Base-by-base conservation (phyloP, 345 rosid species). In the Eucalyptus polyanthemos region DNA sequence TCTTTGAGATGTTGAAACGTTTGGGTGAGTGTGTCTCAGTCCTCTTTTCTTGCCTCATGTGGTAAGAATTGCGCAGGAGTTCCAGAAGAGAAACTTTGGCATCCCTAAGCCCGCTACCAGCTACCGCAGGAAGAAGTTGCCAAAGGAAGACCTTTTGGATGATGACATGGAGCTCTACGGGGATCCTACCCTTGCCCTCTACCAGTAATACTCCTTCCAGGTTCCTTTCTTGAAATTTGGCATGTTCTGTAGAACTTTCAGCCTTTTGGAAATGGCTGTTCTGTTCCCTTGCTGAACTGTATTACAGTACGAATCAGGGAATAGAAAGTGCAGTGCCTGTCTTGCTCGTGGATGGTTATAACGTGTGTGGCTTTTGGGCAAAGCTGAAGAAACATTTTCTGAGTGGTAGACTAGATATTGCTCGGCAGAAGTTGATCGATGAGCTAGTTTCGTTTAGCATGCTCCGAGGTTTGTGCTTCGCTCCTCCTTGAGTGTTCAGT, bases 271-370 rank as follows among this genome's bases (percentile, higher is more conserved):
- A 49, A 86, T 86, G 87, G 87, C 53, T 86, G 85, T 81, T 42
- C 62, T 87, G 49, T 86, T 67, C 42, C 31, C 88, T 91, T 90
- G 90, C 89, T 90, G 92, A 92, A 92, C 88, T 88, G 91, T 90
- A 91, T 92, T 91, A 91, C 96, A 96, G 99, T 94, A 97, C 97
- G 88, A 94, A 94, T 90, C 99, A 93, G 92, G 95, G 93, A 69
- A 21, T 94, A 44, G 95, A 92, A 14, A 92, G 91, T 91, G 96
- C 95, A n/a, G 93, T 94, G 83, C 99, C 99, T 22, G 99, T 97
- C 83, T 92, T 97, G 94, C 99, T 97, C 42, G 98, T 96, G 92
- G 99, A 97, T 88, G 99, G 99, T 88, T 97, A 97, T 91, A 97
- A 97, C 91, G 98, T 96, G 45, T 97, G 99, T 92, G 99, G 99